These are phyloP conservation scores for Rhynchosporium agropyri DNA, from an alignment of 2,329 filamentous ascomycete species.

Conservation along the genomic window DNA sequence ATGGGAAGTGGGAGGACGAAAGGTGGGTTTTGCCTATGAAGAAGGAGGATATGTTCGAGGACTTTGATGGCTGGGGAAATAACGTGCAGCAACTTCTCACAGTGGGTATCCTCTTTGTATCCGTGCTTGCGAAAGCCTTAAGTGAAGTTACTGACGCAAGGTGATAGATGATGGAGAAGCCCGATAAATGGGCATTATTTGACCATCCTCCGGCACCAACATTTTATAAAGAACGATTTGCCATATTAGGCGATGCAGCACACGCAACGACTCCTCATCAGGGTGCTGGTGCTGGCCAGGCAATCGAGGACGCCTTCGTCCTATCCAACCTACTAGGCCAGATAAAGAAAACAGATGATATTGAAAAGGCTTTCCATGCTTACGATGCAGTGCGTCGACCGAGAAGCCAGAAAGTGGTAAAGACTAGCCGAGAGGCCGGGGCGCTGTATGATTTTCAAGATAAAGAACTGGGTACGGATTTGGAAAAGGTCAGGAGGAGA, in stretches of 20 bases:
- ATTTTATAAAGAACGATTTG: slow-evolving; percentile 49
- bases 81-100: slow-evolving; percentile 44
- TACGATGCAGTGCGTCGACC: slow-evolving; percentile 53
- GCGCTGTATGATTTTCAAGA: slow-evolving; percentile 50
- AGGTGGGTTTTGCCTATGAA: slow-evolving; percentile 46
- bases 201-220: slow-evolving; percentile 48
- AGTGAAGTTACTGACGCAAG: not conserved
- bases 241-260: slow-evolving; percentile 62
- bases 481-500: slow-evolving; percentile 44
- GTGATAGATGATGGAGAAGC: slow-evolving; percentile 48
- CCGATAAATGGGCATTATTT: slow-evolving; percentile 52
- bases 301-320: slow-evolving; percentile 55
- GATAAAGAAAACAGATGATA: slow-evolving; percentile 41
- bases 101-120: slow-evolving; percentile 23
- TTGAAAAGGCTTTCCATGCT: slow-evolving; percentile 51
- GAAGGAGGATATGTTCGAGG: slow-evolving; percentile 44
- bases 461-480: slow-evolving; percentile 43
- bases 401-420: slow-evolving; percentile 39
- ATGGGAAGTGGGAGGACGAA: slow-evolving; percentile 44
- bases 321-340: slow-evolving; percentile 51
- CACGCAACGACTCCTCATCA: slow-evolving; percentile 64
- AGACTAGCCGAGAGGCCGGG: slow-evolving; percentile 37
- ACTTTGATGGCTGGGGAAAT: slow-evolving; percentile 46
- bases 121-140: slow-evolving; percentile 4
- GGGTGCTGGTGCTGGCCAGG: slow-evolving; percentile 60